phyloP scores from a whole-genome alignment of 2,329 filamentous ascomycete genomes.

The Aspergillus oerlinghausenensis region DNA sequence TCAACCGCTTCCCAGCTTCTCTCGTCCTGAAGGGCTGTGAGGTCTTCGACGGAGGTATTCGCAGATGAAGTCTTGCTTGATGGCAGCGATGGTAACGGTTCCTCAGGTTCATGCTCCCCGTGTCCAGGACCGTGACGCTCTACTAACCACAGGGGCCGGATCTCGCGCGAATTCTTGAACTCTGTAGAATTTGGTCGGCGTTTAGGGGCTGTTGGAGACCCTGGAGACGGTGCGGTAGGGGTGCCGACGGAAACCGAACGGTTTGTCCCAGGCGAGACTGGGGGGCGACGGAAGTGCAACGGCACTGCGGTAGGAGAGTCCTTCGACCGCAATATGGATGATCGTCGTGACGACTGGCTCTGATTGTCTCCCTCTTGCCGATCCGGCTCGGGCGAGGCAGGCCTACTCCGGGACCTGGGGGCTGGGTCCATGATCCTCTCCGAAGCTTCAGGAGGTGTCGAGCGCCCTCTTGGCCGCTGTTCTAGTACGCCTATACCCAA shows the following conservation, averaged over 20 bases:
- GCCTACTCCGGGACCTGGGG: conserved; percentile 31
- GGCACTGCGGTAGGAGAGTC: conserved; percentile 54
- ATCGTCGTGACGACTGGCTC: conserved; percentile 19
- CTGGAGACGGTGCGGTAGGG: conserved; percentile 33
- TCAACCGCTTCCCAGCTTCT: conserved; percentile 29
- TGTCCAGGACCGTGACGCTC: conserved; percentile 54
- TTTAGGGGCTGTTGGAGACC: conserved; percentile 44
- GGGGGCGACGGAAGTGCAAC: conserved; percentile 51
- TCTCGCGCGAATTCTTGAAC: conserved; percentile 57
- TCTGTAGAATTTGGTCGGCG: conserved; percentile 48
- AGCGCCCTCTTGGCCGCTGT: conserved; percentile 31
- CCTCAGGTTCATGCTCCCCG: conserved; percentile 35
- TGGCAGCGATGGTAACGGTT: conserved; percentile 47
- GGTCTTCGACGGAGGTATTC: conserved; percentile 43
- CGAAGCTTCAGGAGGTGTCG: conserved; percentile 27
- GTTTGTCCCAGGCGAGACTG: conserved; percentile 41
- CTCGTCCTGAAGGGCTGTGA: conserved; percentile 25
- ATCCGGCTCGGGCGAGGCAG: conserved; percentile 26
- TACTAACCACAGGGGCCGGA: conserved; percentile 77
- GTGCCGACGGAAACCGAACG: conserved; percentile 40
- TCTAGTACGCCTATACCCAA: conserved; percentile 19
- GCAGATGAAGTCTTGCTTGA: conserved; percentile 48
- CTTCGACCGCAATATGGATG: conserved; percentile 25
- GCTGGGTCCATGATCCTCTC: conserved; percentile 25
- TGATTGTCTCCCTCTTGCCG: conserved; percentile 10